phyloP scores from a whole-genome alignment of 192 early-diverging fungal genomes.

The Funneliformis mosseae region DNA sequence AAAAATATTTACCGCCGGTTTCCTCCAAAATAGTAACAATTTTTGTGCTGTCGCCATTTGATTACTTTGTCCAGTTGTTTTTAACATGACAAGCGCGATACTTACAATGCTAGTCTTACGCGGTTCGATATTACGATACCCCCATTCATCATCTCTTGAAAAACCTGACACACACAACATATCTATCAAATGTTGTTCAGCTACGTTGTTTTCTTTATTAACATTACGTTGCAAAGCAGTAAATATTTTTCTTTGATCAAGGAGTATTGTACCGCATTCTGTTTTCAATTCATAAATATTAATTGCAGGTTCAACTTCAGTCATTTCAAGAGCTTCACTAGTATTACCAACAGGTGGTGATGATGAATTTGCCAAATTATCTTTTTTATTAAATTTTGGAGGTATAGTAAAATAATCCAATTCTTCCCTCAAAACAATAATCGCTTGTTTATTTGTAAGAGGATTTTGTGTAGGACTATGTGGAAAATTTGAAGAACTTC shows the following conservation, averaged over 20 bases:
- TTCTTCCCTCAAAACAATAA: constrained; percentile 79
- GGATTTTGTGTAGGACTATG: constrained; percentile 47
- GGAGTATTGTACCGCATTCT: constrained; percentile 62
- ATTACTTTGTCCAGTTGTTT: constrained; percentile 66
- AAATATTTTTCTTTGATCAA: constrained; percentile 72
- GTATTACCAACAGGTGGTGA: constrained; percentile 5
- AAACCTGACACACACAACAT: constrained; percentile 82
- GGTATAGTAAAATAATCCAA: constrained; percentile 75
- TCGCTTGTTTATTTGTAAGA: constrained; percentile 58
- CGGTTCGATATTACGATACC: constrained; percentile 72
- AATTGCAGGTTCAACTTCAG: constrained; percentile 30
- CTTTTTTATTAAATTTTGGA: constrained; percentile 36
- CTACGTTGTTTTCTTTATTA: constrained; percentile 63
- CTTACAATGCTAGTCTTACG: constrained; percentile 67
- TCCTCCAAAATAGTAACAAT: constrained; percentile 77
- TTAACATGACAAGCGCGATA: constrained; percentile 67
- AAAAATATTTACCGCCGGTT: constrained; percentile 65
- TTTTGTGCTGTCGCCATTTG: constrained; percentile 77
- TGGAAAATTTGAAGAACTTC: constrained; percentile 22
- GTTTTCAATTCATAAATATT: constrained; percentile 60
- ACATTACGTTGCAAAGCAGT: constrained; percentile 74
- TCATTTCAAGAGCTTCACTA: constrained; percentile 2
- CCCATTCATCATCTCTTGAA: constrained; percentile 70
- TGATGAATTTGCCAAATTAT: not conserved
- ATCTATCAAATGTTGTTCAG: constrained; percentile 80